These are phyloP conservation scores for Aeschynomene evenia DNA, from an alignment of 306 rosid genomes.

Conservation along the genomic window DNA sequence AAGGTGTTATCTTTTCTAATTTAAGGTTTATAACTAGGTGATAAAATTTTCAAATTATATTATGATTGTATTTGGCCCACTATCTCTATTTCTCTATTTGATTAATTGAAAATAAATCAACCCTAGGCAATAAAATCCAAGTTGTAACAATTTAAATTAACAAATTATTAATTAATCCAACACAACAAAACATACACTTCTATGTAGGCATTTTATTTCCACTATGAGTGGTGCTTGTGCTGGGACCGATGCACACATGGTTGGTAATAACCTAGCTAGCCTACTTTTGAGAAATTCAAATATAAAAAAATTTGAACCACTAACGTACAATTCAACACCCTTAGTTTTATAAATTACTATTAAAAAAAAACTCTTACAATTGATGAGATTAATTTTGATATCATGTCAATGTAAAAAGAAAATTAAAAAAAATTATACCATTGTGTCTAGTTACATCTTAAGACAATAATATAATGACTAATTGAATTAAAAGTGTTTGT, in stretches of 20 bases:
- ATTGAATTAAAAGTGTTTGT: too few relatives aligned
- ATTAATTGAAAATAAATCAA: background rate
- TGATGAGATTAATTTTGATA: too few relatives aligned
- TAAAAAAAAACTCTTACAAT: too few relatives aligned
- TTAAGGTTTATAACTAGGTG: background rate
- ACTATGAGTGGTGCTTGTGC: slow-evolving; percentile 26
- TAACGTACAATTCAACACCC: background rate
- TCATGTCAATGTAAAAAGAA: too few relatives aligned
- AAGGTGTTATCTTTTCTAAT: too few relatives aligned
- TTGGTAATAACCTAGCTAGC: background rate
- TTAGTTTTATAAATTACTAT: too few relatives aligned
- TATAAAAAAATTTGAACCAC: background rate
- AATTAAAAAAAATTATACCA: too few relatives aligned
- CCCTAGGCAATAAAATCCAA: slow-evolving; percentile 15
- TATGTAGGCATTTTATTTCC: background rate
- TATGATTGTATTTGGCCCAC: background rate
- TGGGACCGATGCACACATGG: slow-evolving; percentile 12
- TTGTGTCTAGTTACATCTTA: too few relatives aligned
- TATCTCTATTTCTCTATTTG: background rate
- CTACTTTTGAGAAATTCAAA: background rate
- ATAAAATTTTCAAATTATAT: background rate
- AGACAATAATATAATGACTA: too few relatives aligned
- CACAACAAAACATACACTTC: background rate
- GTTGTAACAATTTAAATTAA: background rate
- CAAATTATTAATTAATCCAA: slow-evolving; percentile 13